Percentiles rank a stretch among this genome's conserved stretches.
These are phyloP conservation scores for Ganoderma sinense DNA, from an alignment of 1,284 basidiomycete species.

Conservation along the genomic window DNA sequence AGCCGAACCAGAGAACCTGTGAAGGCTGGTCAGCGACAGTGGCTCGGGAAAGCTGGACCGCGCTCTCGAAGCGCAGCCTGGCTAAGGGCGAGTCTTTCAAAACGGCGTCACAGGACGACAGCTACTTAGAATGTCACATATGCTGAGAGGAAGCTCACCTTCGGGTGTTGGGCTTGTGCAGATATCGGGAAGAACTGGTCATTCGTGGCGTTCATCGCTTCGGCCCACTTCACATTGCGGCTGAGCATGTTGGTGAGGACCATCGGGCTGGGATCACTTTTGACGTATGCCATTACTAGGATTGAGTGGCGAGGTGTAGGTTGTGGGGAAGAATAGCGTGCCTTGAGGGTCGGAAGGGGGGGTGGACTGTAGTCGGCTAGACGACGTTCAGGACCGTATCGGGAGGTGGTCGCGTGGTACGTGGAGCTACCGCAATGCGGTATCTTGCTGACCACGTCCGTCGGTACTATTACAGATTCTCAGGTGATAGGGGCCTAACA, in stretches of 20 bases:
- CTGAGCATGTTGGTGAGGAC: conserved; percentile 7
- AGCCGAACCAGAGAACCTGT: conserved; percentile 79
- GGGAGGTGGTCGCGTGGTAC: too few relatives aligned
- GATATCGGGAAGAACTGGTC: conserved; percentile 62
- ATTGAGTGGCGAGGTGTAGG: background rate
- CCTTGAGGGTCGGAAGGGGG: too few relatives aligned
- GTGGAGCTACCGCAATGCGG: too few relatives aligned
- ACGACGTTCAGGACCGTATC: too few relatives aligned
- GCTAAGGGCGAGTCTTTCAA: background rate
- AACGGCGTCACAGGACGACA: background rate
- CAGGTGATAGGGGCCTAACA: too few relatives aligned
- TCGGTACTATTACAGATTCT: too few relatives aligned
- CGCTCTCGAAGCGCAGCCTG: background rate
- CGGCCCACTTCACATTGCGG: conserved; percentile 5
- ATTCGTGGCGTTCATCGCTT: background rate
- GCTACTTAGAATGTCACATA: background rate
- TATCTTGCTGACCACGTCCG: too few relatives aligned
- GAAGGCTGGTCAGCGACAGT: conserved; percentile 9
- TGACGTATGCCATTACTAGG: background rate
- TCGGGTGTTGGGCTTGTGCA: conserved; percentile 75
- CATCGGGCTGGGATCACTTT: background rate
- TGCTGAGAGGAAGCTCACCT: conserved; percentile 48
- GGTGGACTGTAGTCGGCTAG: too few relatives aligned
- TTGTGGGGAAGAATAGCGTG: too few relatives aligned
- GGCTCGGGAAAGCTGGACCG: background rate